Percentiles rank a stretch among this genome's conserved stretches.
Evolutionary conservation across 306 rosid genomes (phyloP).

Genomic region (Carpinus fangiana): DNA sequence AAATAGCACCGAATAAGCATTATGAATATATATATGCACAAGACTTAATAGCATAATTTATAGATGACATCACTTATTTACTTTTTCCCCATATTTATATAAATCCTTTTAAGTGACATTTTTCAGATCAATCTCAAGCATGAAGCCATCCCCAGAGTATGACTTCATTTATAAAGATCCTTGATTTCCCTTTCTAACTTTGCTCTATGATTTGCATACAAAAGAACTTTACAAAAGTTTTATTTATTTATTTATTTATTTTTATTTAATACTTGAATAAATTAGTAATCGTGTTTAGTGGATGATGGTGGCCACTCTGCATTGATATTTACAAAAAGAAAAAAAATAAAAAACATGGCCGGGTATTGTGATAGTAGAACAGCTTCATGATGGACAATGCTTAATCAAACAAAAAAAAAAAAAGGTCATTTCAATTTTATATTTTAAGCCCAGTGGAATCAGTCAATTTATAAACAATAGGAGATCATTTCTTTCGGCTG

Average conservation of each 20-base stretch:
- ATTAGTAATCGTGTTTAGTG: background rate
- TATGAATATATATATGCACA: too few relatives aligned
- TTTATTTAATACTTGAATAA: background rate
- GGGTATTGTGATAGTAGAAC: background rate
- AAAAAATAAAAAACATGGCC: background rate
- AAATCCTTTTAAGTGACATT: too few relatives aligned
- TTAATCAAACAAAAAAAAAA: background rate
- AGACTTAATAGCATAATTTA: background rate
- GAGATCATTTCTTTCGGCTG: conserved; percentile 5
- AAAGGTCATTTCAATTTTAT: background rate
- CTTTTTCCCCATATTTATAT: background rate
- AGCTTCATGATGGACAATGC: background rate
- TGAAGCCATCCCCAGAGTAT: too few relatives aligned
- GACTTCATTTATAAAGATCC: background rate
- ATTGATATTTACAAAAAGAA: background rate
- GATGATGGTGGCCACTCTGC: conserved; percentile 7
- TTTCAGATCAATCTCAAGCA: background rate
- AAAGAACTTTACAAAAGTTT: background rate
- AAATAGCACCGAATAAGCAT: too few relatives aligned
- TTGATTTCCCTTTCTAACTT: background rate
- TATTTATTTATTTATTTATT: too few relatives aligned
- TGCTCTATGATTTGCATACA: background rate
- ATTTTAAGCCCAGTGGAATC: conserved; percentile 17
- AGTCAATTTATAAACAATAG: conserved; percentile 8
- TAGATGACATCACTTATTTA: background rate